Percentiles rank a stretch among this genome's conserved stretches.
Conservation (phyloP, 2,329 filamentous ascomycete species). For the Fusarium liriodendri region DNA sequence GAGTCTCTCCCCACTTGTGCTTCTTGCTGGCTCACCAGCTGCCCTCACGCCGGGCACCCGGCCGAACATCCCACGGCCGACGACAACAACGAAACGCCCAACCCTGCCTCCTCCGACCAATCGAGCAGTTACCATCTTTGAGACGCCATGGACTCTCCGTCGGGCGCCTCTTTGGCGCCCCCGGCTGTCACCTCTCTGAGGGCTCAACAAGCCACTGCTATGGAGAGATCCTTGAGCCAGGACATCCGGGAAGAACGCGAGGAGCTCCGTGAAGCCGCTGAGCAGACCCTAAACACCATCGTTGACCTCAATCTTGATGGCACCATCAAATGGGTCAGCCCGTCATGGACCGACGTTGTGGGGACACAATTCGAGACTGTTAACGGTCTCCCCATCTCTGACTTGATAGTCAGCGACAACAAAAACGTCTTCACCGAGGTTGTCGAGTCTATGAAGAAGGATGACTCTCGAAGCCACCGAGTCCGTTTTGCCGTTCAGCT, state of each 20-base stretch:
- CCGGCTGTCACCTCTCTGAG: slow-evolving; percentile 65
- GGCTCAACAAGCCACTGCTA: slow-evolving; percentile 59
- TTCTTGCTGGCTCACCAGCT: slow-evolving; percentile 32
- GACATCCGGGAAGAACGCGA: slow-evolving; percentile 94
- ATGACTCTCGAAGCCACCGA: slow-evolving; percentile 92
- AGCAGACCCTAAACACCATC: slow-evolving; percentile 96
- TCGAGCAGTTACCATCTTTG: slow-evolving; percentile 10
- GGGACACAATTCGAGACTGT: slow-evolving; percentile 81
- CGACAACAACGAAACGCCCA: slow-evolving; percentile 32
- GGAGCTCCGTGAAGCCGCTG: slow-evolving; percentile 93
- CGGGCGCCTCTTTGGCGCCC: slow-evolving; percentile 57
- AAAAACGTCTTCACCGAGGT: slow-evolving; percentile 84
- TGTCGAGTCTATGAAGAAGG: slow-evolving; percentile 88
- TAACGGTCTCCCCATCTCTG: slow-evolving; percentile 80
- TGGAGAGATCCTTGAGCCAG: slow-evolving; percentile 80
- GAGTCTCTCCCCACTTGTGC: slow-evolving; percentile 45
- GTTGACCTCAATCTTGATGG: slow-evolving; percentile 93
- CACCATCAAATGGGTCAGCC: slow-evolving; percentile 93
- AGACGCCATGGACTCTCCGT: slow-evolving; percentile 53
- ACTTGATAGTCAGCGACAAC: slow-evolving; percentile 82
- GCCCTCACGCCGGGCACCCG: slow-evolving; percentile 23
- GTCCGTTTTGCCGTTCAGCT: slow-evolving; percentile 82
- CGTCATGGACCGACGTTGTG: slow-evolving; percentile 94
- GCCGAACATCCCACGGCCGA: slow-evolving; percentile 23
- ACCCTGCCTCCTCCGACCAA: slow-evolving; percentile 14